Percentiles rank a stretch among this genome's conserved stretches.
These are phyloP conservation scores for Coemansia sp. DNA, from an alignment of 192 early-diverging fungal genomes.

Conservation along the genomic window DNA sequence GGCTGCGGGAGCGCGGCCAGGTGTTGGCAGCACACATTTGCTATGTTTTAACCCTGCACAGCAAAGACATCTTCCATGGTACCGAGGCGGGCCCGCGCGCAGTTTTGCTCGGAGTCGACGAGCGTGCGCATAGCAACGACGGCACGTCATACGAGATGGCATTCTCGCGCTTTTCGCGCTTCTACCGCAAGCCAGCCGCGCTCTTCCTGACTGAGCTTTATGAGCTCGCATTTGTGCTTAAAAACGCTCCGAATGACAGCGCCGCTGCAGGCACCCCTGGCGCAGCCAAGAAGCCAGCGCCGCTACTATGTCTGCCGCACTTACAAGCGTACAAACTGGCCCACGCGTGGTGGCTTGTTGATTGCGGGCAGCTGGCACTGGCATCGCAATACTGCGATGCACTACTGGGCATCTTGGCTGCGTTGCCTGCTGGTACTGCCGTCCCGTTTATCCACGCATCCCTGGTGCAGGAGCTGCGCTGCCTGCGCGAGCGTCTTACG, in stretches of 20 bases:
- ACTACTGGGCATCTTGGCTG: conserved; percentile 68
- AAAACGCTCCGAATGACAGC: conserved; percentile 46
- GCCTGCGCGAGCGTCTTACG: conserved; percentile 66
- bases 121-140: conserved; percentile 13
- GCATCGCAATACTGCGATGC: conserved; percentile 78
- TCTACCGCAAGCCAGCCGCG: conserved; percentile 57
- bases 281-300: neutral
- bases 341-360: conserved; percentile 78
- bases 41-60: conserved; percentile 64
- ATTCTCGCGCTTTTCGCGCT: conserved; percentile 33
- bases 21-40: conserved; percentile 76
- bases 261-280: neutral
- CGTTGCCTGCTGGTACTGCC: conserved; percentile 60
- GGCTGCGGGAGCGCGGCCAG: conserved; percentile 56
- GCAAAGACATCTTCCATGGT: conserved; percentile 53
- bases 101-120: conserved; percentile 66
- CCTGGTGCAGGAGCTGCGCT: conserved; percentile 70
- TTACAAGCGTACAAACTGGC: conserved; percentile 87
- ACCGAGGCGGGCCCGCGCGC: conserved; percentile 63
- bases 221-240: conserved; percentile 68
- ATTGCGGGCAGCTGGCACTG: conserved; percentile 70
- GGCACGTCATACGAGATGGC: conserved; percentile 19
- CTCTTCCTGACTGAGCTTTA: conserved; percentile 82
- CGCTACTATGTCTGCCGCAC: conserved; percentile 65
- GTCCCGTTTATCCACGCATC: conserved; percentile 77